Percentiles rank a stretch among this genome's conserved stretches.
Conservation (phyloP, 2,329 filamentous ascomycete genomes). For the Magnaporthiopsis incrustans region DNA sequence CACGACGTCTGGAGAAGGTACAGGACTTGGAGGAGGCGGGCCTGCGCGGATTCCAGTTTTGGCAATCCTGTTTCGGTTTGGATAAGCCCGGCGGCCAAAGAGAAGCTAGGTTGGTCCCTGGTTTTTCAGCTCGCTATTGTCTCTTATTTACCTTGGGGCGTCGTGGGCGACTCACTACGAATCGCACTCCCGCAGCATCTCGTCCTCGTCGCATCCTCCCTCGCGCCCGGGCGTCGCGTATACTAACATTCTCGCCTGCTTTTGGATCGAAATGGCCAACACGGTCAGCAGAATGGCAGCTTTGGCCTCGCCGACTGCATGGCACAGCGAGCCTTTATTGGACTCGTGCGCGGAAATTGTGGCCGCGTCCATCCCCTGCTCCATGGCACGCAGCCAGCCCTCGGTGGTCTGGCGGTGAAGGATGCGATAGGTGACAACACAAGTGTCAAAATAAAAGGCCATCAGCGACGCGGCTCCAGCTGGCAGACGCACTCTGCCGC, state of each 20-base stretch:
- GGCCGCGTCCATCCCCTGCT: constrained; percentile 17
- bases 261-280: constrained; percentile 35
- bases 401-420: constrained; percentile 44
- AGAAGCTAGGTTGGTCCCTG: constrained; percentile 22
- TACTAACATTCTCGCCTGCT: constrained; percentile 1
- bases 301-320: constrained; percentile 33
- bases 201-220: constrained; percentile 31
- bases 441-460: constrained; percentile 48
- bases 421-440: constrained; percentile 50
- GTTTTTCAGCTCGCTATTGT: constrained; percentile 14
- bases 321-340: constrained; percentile 21
- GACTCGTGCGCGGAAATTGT: constrained; percentile 8
- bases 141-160: too few species aligned
- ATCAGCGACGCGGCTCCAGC: constrained; percentile 16
- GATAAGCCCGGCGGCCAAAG: constrained; percentile 29
- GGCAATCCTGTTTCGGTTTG: constrained; percentile 44
- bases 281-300: constrained; percentile 39
- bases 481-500: constrained; percentile 13
- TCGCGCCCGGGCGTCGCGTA: not conserved
- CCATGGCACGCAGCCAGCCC: constrained; percentile 25
- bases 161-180: not conserved
- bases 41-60: constrained; percentile 47
- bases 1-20: constrained; percentile 50
- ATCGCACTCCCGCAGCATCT: constrained; percentile 9
- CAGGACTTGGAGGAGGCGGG: constrained; percentile 46